These are phyloP conservation scores for Rhizoctonia solani DNA, from an alignment of 1,284 basidiomycete genomes.

Conservation along the genomic window DNA sequence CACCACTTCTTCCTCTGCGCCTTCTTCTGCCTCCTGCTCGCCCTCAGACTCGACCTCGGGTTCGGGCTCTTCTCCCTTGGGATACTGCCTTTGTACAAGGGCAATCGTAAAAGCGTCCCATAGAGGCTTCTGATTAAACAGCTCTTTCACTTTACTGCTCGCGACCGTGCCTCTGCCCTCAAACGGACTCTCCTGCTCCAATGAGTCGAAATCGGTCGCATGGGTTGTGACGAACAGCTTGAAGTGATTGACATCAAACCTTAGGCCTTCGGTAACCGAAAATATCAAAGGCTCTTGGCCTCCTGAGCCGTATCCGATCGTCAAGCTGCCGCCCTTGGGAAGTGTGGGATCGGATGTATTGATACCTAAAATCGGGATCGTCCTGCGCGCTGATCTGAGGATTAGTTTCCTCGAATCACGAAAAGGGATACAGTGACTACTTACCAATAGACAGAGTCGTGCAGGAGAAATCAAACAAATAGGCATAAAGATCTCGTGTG, in stretches of 20 bases:
- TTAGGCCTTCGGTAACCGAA: not conserved
- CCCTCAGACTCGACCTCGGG: not conserved
- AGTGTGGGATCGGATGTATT: too few relatives aligned
- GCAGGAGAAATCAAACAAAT: slow-evolving; percentile 5
- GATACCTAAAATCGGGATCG: too few relatives aligned
- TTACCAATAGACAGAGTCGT: not conserved
- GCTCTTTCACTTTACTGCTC: not conserved
- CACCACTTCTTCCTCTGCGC: too few relatives aligned
- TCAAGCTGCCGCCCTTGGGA: too few relatives aligned
- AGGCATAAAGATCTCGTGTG: not conserved
- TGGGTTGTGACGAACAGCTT: slow-evolving; percentile 10
- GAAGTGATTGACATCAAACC: not conserved
- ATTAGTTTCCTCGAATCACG: too few relatives aligned
- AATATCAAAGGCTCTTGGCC: not conserved
- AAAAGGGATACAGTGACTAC: not conserved
- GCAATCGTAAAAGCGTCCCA: not conserved
- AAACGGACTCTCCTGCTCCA: slow-evolving; percentile 9
- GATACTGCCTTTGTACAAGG: too few relatives aligned
- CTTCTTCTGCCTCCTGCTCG: not conserved
- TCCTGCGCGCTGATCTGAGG: too few relatives aligned
- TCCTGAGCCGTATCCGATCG: not conserved
- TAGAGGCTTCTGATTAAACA: not conserved
- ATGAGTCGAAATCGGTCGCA: not conserved
- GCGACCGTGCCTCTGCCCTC: not conserved
- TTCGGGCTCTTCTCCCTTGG: too few relatives aligned